phyloP scores from a whole-genome alignment of 2,329 filamentous ascomycete genomes.

The Fusarium buharicum region DNA sequence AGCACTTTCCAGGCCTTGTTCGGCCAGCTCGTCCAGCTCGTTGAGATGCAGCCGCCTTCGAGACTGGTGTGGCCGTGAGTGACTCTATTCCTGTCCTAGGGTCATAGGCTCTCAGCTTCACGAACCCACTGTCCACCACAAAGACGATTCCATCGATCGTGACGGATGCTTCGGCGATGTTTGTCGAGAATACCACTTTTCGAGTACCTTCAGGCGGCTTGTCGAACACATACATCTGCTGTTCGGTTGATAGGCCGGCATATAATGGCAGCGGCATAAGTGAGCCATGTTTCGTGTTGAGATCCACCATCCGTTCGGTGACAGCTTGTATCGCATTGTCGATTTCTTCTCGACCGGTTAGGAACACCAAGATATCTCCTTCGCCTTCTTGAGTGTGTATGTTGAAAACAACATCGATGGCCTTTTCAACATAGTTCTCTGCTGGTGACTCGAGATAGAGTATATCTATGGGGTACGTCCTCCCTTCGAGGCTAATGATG shows the following conservation, averaged over 20 bases:
- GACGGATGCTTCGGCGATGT: slow-evolving; percentile 95
- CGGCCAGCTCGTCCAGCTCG: slow-evolving; percentile 89
- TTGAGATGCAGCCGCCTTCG: slow-evolving; percentile 92
- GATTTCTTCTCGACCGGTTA: slow-evolving; percentile 94
- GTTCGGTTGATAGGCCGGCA: slow-evolving; percentile 86
- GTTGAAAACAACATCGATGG: slow-evolving; percentile 84
- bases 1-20: slow-evolving; percentile 92
- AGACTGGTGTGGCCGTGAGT: slow-evolving; percentile 82
- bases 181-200: slow-evolving; percentile 93
- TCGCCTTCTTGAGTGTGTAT: slow-evolving; percentile 84
- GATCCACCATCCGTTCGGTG: slow-evolving; percentile 73
- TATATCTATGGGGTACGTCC: slow-evolving; percentile 88
- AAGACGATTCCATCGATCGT: slow-evolving; percentile 93
- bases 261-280: slow-evolving; percentile 76
- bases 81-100: slow-evolving; percentile 88
- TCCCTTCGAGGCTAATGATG: slow-evolving; percentile 87
- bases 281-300: slow-evolving; percentile 54
- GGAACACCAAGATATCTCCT: slow-evolving; percentile 90
- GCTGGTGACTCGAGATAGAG: slow-evolving; percentile 81
- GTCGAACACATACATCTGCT: slow-evolving; percentile 96
- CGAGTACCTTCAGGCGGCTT: slow-evolving; percentile 81
- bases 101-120: slow-evolving; percentile 88
- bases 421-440: slow-evolving; percentile 87
- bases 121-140: slow-evolving; percentile 90
- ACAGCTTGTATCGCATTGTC: slow-evolving; percentile 83